Base-by-base conservation (phyloP, 129 eudicot species). In the Tanacetum coccineum region DNA sequence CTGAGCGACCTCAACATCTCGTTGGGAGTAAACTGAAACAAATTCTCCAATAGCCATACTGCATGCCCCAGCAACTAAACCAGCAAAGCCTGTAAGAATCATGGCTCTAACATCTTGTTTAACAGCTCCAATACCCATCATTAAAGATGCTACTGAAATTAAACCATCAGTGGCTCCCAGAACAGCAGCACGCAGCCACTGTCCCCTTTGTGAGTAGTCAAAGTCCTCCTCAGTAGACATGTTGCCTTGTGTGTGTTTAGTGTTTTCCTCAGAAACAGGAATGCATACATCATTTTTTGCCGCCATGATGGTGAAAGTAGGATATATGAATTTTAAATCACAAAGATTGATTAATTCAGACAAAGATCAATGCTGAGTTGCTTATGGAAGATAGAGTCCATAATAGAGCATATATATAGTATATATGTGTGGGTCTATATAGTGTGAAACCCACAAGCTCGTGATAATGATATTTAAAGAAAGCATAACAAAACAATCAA, bases 141-240 rank as follows among this genome's bases (percentile, higher is more conserved):
- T 74, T 22, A 65, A 20, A 45, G 72, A 74, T 56, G 78, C 62
- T 15, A 74, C 72, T 10, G 72, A 55, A 17, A 75, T 69, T 20
- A 59, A 28, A 57, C 79, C 74, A 36, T 75, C 74, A 22, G 61
- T 75, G 69, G 79, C 79, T 67, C 79, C 79, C 19, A 67, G 11
- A 60, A 67, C 69, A n/a, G 79, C 79, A 48, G 79, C 79, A 32
- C 74, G 74, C 55, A 75, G 66, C 74, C 79, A 75, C n/a, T 67
- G 74, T 67, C 73, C 79, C 62, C 79, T 58, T 59, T 74, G 79
- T 30, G 73, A 74, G 79, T 48, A 74, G 59, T 75, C 74, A 15
- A 59, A 22, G 1, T 68, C 44, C 36, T 76, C 28, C 2, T 42
- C 59, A 21, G 7, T 19, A 30, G 52, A 74, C 12, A 74, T 44